Conservation (phyloP, 148 eudicot species). For the Diospyros lotus region DNA sequence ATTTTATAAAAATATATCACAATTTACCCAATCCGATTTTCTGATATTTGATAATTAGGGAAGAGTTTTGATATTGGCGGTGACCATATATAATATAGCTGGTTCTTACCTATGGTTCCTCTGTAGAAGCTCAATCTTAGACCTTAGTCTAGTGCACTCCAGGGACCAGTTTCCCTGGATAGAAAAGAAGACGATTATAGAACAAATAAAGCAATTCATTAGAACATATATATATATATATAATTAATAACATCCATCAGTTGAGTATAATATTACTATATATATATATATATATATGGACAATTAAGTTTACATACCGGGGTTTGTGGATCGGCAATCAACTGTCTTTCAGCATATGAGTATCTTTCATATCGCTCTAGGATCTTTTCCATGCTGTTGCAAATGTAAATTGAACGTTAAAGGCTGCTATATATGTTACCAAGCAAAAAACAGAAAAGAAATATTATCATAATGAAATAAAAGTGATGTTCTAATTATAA, state of each 20-base stretch:
- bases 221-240: not conserved
- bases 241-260: not conserved
- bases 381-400: slow-evolving; percentile 45
- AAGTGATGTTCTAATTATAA: no score
- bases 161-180: slow-evolving; percentile 64
- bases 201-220: not conserved
- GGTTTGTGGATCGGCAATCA: slow-evolving; percentile 28
- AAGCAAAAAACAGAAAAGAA: not conserved
- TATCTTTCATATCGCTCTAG: slow-evolving; percentile 49
- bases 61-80: no score
- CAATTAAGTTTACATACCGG: slow-evolving; percentile 21
- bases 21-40: no score
- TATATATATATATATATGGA: not conserved
- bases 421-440: not conserved
- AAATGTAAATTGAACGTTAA: not conserved
- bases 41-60: no score
- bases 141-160: slow-evolving; percentile 66
- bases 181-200: not conserved
- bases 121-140: slow-evolving; percentile 60
- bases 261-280: no score
- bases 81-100: no score
- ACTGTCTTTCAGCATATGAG: slow-evolving; percentile 37
- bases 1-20: no score
- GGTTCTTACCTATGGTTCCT: slow-evolving; percentile 47
- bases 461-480: no score